A percentile compares a stretch with the other conserved stretches of the same genome.
These are phyloP conservation scores for Termitomyces sp. DNA, from an alignment of 1,284 basidiomycete genomes.

Conservation along the genomic window DNA sequence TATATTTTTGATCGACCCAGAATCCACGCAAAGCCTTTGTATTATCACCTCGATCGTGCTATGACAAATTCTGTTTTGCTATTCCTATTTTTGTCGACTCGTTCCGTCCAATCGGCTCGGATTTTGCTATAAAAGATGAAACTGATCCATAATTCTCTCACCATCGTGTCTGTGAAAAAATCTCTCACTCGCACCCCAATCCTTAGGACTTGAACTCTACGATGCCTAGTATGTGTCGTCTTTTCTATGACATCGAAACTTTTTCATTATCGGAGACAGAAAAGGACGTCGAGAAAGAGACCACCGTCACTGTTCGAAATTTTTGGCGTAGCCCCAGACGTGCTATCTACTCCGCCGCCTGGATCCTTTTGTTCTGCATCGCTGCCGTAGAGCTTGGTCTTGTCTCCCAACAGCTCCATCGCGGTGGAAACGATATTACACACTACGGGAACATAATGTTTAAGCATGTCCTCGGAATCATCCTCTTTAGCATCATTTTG, in stretches of 20 bases:
- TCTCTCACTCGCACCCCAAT: background rate
- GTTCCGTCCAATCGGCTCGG: constrained; percentile 1
- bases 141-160: background rate
- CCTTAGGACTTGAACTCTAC: background rate
- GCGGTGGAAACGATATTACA: constrained; percentile 3
- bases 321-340: constrained; percentile 7
- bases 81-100: background rate
- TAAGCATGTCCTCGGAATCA: constrained; percentile 11
- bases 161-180: background rate
- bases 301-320: background rate
- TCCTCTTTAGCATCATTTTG: constrained; percentile 8
- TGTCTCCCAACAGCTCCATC: constrained; percentile 10
- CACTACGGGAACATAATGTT: constrained; percentile 13
- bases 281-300: constrained; percentile 3
- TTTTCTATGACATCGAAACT: background rate
- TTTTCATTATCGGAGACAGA: background rate
- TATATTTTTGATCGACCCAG: background rate
- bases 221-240: background rate
- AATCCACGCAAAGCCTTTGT: background rate
- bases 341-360: constrained; percentile 4
- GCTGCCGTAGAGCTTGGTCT: constrained; percentile 9
- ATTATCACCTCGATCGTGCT: background rate
- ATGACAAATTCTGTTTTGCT: background rate
- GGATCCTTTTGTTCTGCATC: constrained; percentile 9
- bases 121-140: background rate